These are phyloP conservation scores for Hippophae tibetana DNA, from an alignment of 306 rosid species.

Conservation along the genomic window DNA sequence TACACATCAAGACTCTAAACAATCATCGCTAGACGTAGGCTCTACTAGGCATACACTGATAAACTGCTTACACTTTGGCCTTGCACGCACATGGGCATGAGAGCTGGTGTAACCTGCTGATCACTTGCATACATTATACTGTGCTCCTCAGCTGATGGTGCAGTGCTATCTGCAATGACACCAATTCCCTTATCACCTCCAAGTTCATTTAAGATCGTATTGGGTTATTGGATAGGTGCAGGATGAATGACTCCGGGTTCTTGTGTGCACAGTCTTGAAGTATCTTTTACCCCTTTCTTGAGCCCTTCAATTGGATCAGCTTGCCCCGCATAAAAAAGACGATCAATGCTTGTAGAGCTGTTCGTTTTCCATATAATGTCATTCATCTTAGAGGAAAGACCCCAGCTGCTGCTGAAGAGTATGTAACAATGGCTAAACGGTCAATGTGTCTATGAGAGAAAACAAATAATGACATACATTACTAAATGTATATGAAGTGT, in stretches of 20 bases:
- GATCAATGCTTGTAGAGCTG: constrained; percentile 74
- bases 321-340: constrained; percentile 75
- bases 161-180: too few relatives aligned
- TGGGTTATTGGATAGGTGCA: constrained; percentile 72
- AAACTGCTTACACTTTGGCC: too few relatives aligned
- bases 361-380: constrained; percentile 80
- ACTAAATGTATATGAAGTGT: too few relatives aligned
- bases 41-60: too few relatives aligned
- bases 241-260: constrained; percentile 58
- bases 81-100: too few relatives aligned
- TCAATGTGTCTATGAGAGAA: constrained; percentile 69
- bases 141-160: too few relatives aligned
- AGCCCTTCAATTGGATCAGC: constrained; percentile 75
- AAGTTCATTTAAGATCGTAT: constrained; percentile 44
- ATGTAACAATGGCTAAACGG: constrained; percentile 75
- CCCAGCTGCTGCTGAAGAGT: constrained; percentile 71
- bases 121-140: too few relatives aligned
- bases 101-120: too few relatives aligned
- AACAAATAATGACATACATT: constrained; percentile 81
- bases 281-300: constrained; percentile 63
- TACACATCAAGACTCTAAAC: too few relatives aligned
- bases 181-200: constrained; percentile 12
- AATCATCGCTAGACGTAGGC: too few relatives aligned
- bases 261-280: constrained; percentile 68
- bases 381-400: constrained; percentile 81